Evolutionary conservation across 1,139 yeast genomes (phyloP).

Genomic region (Nakaseomyces bracarensis): DNA sequence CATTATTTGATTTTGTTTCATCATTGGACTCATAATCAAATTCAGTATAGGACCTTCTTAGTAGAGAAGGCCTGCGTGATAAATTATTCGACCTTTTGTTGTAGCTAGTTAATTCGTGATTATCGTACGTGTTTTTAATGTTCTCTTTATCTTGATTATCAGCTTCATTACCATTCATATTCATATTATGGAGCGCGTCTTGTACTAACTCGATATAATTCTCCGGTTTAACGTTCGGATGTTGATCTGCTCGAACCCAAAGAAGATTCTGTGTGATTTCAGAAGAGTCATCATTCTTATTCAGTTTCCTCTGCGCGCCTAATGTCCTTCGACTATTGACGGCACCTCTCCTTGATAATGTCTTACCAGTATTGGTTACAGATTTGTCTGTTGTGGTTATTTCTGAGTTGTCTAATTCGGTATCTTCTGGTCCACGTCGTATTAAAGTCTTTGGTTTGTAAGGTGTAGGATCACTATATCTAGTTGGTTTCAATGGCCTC

Average conservation of each 20-base stretch:
- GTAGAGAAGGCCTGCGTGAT: conserved; percentile 24
- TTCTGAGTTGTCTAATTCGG: not conserved
- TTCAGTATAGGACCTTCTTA: conserved; percentile 25
- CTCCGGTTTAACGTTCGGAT: conserved; percentile 87
- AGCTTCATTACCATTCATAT: conserved; percentile 22
- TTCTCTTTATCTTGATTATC: conserved; percentile 9
- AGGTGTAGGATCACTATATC: conserved; percentile 9
- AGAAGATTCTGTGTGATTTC: conserved; percentile 35
- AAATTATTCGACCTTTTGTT: conserved; percentile 10
- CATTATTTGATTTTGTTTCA: not conserved
- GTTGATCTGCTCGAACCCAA: conserved; percentile 92
- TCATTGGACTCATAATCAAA: conserved; percentile 14
- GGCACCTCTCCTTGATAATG: conserved; percentile 13
- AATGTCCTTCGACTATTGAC: conserved; percentile 8
- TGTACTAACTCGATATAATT: conserved; percentile 75
- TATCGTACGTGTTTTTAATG: not conserved
- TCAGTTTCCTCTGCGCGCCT: not conserved
- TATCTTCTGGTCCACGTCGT: not conserved
- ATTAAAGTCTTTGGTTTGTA: not conserved
- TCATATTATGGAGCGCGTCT: conserved; percentile 64
- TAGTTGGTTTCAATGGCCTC: conserved; percentile 6
- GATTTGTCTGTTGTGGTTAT: not conserved
- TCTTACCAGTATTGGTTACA: no score
- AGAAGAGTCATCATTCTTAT: conserved; percentile 7
- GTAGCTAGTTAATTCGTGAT: conserved; percentile 10